Evolutionary conservation across 2,329 filamentous ascomycete species (phyloP).

Genomic region (Calonectria henricotiae): DNA sequence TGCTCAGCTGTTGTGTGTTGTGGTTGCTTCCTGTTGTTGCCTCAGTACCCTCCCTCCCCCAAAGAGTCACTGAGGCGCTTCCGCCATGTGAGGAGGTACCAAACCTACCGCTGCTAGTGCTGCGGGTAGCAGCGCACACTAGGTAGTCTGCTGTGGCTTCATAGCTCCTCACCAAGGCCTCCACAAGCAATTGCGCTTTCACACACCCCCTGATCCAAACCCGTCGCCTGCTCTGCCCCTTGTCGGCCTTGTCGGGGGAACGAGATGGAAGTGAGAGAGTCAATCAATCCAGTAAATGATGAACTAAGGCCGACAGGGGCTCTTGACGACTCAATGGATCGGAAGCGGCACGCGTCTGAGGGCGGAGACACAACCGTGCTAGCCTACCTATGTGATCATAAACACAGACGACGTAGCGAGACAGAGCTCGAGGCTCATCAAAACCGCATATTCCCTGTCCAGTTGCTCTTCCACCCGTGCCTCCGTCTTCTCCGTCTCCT

Average conservation of each 20-base stretch:
- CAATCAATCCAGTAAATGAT: conserved; percentile 12
- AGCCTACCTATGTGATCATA: not conserved
- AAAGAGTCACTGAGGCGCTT: not conserved
- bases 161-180: conserved; percentile 31
- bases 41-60: not conserved
- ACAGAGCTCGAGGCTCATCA: conserved; percentile 10
- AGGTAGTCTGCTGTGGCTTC: conserved; percentile 26
- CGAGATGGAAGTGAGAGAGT: conserved; percentile 13
- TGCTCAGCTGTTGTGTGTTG: conserved; percentile 2
- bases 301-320: conserved; percentile 7
- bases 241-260: conserved; percentile 8
- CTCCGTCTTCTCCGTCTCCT: conserved; percentile 15
- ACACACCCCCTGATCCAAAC: conserved; percentile 21
- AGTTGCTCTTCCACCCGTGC: conserved; percentile 13
- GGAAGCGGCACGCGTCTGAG: conserved; percentile 17
- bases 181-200: conserved; percentile 11
- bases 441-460: conserved; percentile 8
- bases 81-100: conserved; percentile 1
- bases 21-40: not conserved
- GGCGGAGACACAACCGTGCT: conserved; percentile 14
- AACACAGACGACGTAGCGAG: conserved; percentile 9
- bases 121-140: conserved; percentile 23
- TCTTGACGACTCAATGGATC: not conserved
- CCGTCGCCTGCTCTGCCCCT: conserved; percentile 12
- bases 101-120: conserved; percentile 24